Conservation (phyloP, 1,284 basidiomycete species). For the Ganoderma meredithae region DNA sequence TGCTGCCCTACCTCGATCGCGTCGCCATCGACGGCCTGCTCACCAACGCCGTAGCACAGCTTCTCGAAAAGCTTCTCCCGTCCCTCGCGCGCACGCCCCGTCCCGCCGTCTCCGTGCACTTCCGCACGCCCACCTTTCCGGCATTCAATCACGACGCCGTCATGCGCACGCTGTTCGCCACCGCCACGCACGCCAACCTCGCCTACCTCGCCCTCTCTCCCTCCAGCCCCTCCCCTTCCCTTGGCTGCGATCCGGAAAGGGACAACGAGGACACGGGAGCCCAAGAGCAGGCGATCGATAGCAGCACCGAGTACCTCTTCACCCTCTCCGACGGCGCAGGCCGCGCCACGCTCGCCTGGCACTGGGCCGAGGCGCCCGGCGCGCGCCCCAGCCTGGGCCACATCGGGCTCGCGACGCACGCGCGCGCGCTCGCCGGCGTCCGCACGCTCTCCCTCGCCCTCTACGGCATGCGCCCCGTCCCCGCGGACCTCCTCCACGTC, state of each 20-base stretch:
- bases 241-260: too few relatives aligned
- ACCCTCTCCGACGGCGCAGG: slow-evolving; percentile 20
- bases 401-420: slow-evolving; percentile 19
- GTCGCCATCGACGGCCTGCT: slow-evolving; percentile 20
- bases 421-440: slow-evolving; percentile 14
- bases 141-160: slow-evolving; percentile 11
- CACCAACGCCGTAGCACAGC: slow-evolving; percentile 1
- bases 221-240: too few relatives aligned
- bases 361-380: slow-evolving; percentile 14
- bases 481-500: slow-evolving; percentile 15
- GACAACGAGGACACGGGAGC: too few relatives aligned
- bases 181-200: slow-evolving; percentile 16
- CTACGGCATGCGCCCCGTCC: slow-evolving; percentile 11
- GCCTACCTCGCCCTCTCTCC: slow-evolving; percentile 13
- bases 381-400: slow-evolving; percentile 16
- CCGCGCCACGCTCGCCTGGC: slow-evolving; percentile 25
- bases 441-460: slow-evolving; percentile 16
- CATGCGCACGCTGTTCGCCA: slow-evolving; percentile 4
- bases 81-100: not conserved
- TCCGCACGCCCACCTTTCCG: slow-evolving; percentile 10
- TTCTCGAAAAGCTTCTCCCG: slow-evolving; percentile 15
- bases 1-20: slow-evolving; percentile 16
- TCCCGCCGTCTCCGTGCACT: slow-evolving; percentile 16
- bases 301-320: slow-evolving; percentile 13
- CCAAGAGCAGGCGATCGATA: too few relatives aligned